A percentile compares a stretch with the other conserved stretches of the same genome.
These are phyloP conservation scores for Ganoderma leucocontextum DNA, from an alignment of 1,284 basidiomycete species.

Conservation along the genomic window DNA sequence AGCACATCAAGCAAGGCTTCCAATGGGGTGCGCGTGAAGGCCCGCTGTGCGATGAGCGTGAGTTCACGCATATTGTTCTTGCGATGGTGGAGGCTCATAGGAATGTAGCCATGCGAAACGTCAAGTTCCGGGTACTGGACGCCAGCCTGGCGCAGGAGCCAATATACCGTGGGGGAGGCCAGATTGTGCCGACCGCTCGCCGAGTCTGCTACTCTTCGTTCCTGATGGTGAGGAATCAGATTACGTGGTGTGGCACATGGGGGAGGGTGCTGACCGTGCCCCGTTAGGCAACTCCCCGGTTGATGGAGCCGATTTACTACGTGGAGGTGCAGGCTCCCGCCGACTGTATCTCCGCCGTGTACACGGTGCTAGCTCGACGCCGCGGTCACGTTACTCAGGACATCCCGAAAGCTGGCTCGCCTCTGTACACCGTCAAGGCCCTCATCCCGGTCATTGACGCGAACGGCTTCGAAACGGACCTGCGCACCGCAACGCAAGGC, in stretches of 20 bases:
- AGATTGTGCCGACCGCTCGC: constrained; percentile 97
- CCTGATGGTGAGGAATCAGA: constrained; percentile 75
- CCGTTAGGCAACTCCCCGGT: constrained; percentile 82
- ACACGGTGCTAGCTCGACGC: constrained; percentile 95
- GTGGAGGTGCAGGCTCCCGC: constrained; percentile 98
- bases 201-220: constrained; percentile 99
- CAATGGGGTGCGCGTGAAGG: constrained; percentile 99
- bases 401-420: constrained; percentile 96
- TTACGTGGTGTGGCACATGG: constrained; percentile 5
- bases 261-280: constrained; percentile 4
- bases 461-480: constrained; percentile 98
- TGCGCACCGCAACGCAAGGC: constrained; percentile 96
- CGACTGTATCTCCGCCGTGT: constrained; percentile 98
- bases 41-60: constrained; percentile 97
- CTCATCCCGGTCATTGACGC: constrained; percentile 98
- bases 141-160: constrained; percentile 93
- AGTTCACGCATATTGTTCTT: constrained; percentile 48
- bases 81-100: constrained; percentile 11
- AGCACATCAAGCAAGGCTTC: constrained; percentile 98
- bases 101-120: constrained; percentile 90
- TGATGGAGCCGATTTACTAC: constrained; percentile 98
- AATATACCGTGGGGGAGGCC: constrained; percentile 97
- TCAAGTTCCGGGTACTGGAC: constrained; percentile 96
- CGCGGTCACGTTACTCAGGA: constrained; percentile 99
- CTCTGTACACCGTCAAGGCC: constrained; percentile 97